Percentiles rank a stretch among this genome's conserved stretches.
Conservation (phyloP, 768 basidiomycete species). For the Pleurotus djamor region DNA sequence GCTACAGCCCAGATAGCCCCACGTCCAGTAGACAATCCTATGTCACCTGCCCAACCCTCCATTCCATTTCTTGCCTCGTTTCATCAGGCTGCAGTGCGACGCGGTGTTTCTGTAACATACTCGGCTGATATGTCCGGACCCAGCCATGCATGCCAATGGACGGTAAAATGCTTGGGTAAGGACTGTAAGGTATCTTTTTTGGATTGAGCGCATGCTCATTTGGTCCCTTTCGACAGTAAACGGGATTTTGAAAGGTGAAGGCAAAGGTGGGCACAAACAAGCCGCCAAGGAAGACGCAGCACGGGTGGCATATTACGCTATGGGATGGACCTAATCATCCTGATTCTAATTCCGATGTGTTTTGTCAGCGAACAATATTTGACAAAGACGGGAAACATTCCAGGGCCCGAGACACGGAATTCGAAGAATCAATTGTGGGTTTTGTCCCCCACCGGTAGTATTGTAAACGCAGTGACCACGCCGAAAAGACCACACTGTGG, state of each 20-base stretch:
- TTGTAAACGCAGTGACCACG: too few species aligned
- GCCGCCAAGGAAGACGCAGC: constrained; percentile 79
- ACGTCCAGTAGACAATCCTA: constrained; percentile 40
- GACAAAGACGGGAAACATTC: background rate
- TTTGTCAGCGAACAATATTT: constrained; percentile 2
- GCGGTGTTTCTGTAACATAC: constrained; percentile 62
- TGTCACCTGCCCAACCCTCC: constrained; percentile 62
- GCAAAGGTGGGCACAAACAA: constrained; percentile 69
- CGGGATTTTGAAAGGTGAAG: constrained; percentile 64
- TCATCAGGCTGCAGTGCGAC: constrained; percentile 70
- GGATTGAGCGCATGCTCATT: constrained; percentile 9
- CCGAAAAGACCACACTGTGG: too few species aligned
- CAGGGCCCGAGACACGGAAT: too few species aligned
- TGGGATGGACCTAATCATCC: constrained; percentile 60
- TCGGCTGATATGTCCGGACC: constrained; percentile 60
- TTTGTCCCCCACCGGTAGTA: too few species aligned
- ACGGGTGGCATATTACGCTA: constrained; percentile 63
- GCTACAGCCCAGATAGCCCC: background rate
- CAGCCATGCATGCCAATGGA: constrained; percentile 68
- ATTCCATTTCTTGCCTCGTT: constrained; percentile 70
- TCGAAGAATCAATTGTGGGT: too few species aligned
- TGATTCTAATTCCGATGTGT: background rate
- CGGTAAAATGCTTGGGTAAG: constrained; percentile 67
- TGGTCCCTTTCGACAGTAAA: constrained; percentile 46
- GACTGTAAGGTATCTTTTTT: constrained; percentile 1